phyloP scores from a whole-genome alignment of 495 filamentous ascomycete species.

The Xylaria telfairii region DNA sequence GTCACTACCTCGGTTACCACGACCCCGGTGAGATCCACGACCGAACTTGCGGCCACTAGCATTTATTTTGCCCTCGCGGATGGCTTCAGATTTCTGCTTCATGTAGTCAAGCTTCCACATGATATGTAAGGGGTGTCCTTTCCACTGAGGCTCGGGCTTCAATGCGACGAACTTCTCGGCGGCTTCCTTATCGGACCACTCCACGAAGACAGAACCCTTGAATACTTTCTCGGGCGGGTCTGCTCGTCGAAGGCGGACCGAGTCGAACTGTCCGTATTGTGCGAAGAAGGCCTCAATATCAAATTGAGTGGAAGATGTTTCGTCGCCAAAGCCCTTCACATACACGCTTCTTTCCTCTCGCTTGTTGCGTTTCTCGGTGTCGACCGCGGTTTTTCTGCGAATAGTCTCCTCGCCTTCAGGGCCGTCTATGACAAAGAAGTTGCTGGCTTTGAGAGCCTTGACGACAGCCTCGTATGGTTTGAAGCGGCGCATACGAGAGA shows the following conservation, averaged over 20 bases:
- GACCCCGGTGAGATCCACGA: constrained; percentile 42
- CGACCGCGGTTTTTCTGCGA: constrained; percentile 72
- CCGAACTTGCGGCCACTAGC: constrained; percentile 48
- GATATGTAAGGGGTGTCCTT: constrained; percentile 72
- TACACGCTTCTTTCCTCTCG: constrained; percentile 52
- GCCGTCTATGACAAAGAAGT: constrained; percentile 69
- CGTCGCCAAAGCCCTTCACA: constrained; percentile 87
- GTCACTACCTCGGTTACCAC: constrained; percentile 33
- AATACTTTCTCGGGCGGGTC: constrained; percentile 62
- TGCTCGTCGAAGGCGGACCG: constrained; percentile 87
- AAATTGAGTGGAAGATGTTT: constrained; percentile 78
- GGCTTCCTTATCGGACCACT: constrained; percentile 78
- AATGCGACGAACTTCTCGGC: constrained; percentile 77
- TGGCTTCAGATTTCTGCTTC: constrained; percentile 76
- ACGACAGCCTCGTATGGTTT: constrained; percentile 81
- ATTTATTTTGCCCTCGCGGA: constrained; percentile 72
- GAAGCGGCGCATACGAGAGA: constrained; percentile 95
- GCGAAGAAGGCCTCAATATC: constrained; percentile 93
- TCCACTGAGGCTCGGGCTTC: constrained; percentile 82
- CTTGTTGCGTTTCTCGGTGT: constrained; percentile 37
- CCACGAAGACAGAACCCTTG: constrained; percentile 95
- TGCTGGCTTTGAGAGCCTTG: constrained; percentile 76
- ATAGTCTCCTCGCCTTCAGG: constrained; percentile 61
- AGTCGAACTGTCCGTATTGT: constrained; percentile 76
- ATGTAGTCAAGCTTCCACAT: constrained; percentile 89